A percentile compares a stretch with the other conserved stretches of the same genome.
Conservation (phyloP, 306 rosid genomes). For the Bauhinia variegata region DNA sequence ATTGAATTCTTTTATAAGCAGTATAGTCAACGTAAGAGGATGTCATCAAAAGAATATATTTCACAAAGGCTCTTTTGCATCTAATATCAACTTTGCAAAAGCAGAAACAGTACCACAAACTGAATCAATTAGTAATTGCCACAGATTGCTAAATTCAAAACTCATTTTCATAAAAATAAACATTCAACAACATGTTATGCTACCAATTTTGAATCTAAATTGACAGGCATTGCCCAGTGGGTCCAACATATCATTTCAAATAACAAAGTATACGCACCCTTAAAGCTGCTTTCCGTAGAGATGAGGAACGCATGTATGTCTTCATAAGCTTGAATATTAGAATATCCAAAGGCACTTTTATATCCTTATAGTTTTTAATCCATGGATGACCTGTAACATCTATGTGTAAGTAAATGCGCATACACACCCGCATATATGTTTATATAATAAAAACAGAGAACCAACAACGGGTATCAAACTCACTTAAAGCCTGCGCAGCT, state of each 20-base stretch:
- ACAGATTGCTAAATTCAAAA: too few species aligned
- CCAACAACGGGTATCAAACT: conserved; percentile 29
- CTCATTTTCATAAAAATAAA: too few species aligned
- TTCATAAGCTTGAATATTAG: conserved; percentile 84
- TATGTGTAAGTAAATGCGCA: conserved; percentile 34
- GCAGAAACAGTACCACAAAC: background rate
- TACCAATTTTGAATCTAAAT: too few species aligned
- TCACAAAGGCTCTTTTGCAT: conserved; percentile 14
- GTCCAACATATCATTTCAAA: background rate
- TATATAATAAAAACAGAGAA: too few species aligned
- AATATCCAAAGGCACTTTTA: conserved; percentile 78
- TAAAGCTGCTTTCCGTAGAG: conserved; percentile 87
- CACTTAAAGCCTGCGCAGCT: conserved; percentile 88
- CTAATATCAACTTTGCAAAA: conserved; percentile 5
- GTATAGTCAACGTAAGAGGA: conserved; percentile 6
- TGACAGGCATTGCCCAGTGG: too few species aligned
- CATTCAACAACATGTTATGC: too few species aligned
- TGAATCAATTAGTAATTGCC: too few species aligned
- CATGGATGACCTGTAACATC: conserved; percentile 85
- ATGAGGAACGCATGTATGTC: conserved; percentile 82
- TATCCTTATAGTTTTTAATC: conserved; percentile 65
- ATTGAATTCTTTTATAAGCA: conserved; percentile 6
- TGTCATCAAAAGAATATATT: background rate
- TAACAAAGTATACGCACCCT: conserved; percentile 61
- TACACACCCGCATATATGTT: too few species aligned